Evolutionary conservation across 208 protist genomes (phyloP), one percentile per base, ranked within the genome.

Genomic region (Herpetomonas samuelpessoai): DNA sequence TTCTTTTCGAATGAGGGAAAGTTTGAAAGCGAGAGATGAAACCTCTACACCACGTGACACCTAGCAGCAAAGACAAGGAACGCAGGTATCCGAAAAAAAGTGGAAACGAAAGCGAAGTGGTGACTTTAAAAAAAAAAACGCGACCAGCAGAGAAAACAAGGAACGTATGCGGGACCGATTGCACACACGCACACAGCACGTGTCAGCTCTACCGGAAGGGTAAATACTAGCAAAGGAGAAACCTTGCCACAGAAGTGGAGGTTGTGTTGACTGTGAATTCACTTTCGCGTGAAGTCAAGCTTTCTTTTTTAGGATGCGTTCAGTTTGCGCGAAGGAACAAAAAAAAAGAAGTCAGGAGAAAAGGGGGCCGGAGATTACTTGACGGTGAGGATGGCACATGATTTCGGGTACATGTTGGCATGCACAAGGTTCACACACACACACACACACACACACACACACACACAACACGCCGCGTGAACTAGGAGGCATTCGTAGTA

Each of bases 331-430:
- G 22, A 50, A 27, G 0, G 28, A 38, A 21, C 45, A 54, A 64
- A 55, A 19, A 54, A 46, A 64, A 46, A 55, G 18, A 45, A 35
- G 7, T 41, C 35, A 7, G 7, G 28, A 56, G n/a, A 22, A 19
- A 56, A 41, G 51, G 25, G 10, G 35, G 7, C 18, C 19, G 19
- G 53, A n/a, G 53, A 27, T 19, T 54, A 54, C 14, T 35, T 7
- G 12, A 3, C 18, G 4, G 31, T 54, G 31, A 4, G 14, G 24
- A n/a, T n/a, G 24, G 48, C 25, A 44, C 12, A 29, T 14, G 18
- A 48, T 12, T 46, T 49, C 10, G 12, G 2, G 35, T 31, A 31
- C n/a, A n/a, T n/a, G n/a, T n/a, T n/a, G n/a, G n/a, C n/a, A n/a
- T n/a, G n/a, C n/a, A n/a, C n/a, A n/a, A n/a, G n/a, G n/a, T n/a